phyloP scores from a whole-genome alignment of 352 stramenopile species.

The Poterioochromonas sp. region DNA sequence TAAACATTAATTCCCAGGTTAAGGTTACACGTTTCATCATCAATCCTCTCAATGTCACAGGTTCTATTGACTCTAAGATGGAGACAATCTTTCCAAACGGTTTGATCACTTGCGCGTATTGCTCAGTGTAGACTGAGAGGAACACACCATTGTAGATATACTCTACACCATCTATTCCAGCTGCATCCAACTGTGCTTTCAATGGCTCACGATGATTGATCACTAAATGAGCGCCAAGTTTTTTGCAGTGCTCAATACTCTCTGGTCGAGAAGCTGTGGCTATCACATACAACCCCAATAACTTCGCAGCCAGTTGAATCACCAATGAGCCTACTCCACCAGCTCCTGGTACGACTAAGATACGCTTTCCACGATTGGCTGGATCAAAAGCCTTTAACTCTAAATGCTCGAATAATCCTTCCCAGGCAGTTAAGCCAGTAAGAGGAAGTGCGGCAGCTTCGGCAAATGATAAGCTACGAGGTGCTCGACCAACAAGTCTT shows the following conservation, averaged over 20 bases:
- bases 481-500: slow-evolving; percentile 22
- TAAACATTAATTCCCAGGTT: slow-evolving; percentile 32
- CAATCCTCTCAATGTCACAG: background rate
- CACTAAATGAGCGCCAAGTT: slow-evolving; percentile 31
- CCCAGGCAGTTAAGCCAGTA: slow-evolving; percentile 22
- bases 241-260: slow-evolving; percentile 1
- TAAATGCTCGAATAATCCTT: slow-evolving; percentile 29
- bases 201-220: slow-evolving; percentile 32
- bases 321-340: slow-evolving; percentile 28
- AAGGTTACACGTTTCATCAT: slow-evolving; percentile 23
- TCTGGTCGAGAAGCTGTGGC: slow-evolving; percentile 34
- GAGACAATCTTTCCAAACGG: background rate
- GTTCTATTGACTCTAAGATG: background rate
- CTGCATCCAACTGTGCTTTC: slow-evolving; percentile 5
- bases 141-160: slow-evolving; percentile 21
- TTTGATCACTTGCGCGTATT: slow-evolving; percentile 31
- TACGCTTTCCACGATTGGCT: background rate
- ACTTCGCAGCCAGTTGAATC: slow-evolving; percentile 30
- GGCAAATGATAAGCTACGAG: slow-evolving; percentile 13
- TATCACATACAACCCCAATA: slow-evolving; percentile 34
- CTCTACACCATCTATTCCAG: slow-evolving; percentile 23
- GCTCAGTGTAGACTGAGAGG: background rate
- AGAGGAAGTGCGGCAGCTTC: slow-evolving; percentile 32
- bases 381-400: background rate
- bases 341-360: slow-evolving; percentile 20